phyloP scores from a whole-genome alignment of 495 filamentous ascomycete species.

The Parachaetomium inaequale region DNA sequence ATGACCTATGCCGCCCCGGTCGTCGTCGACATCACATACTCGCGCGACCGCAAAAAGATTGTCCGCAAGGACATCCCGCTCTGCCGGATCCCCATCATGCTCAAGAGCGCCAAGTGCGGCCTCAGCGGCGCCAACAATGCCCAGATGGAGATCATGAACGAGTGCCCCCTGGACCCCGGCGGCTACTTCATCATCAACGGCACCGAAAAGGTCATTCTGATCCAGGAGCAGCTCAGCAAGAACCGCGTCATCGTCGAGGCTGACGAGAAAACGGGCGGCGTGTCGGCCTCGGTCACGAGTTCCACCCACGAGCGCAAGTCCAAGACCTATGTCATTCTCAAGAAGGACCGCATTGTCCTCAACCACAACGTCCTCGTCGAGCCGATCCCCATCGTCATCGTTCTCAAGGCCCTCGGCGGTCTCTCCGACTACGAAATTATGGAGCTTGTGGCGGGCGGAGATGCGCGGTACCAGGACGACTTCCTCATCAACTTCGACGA shows the following conservation, averaged over 20 bases:
- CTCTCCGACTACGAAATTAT: conserved; percentile 92
- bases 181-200: conserved; percentile 90
- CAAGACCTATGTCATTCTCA: conserved; percentile 89
- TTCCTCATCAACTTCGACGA: conserved; percentile 95
- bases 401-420: conserved; percentile 90
- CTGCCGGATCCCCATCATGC: conserved; percentile 92
- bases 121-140: conserved; percentile 72
- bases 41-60: conserved; percentile 67
- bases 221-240: conserved; percentile 97
- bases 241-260: conserved; percentile 97
- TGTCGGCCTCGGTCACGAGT: conserved; percentile 97
- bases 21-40: conserved; percentile 81
- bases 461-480: conserved; percentile 83
- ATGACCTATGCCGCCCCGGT: conserved; percentile 94
- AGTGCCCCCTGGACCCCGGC: conserved; percentile 93
- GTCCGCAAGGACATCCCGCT: conserved; percentile 68
- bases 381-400: conserved; percentile 84
- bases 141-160: conserved; percentile 82
- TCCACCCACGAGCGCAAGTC: conserved; percentile 96
- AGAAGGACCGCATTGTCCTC: conserved; percentile 84
- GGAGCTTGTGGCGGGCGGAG: conserved; percentile 77
- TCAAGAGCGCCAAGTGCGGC: conserved; percentile 89
- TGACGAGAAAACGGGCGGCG: conserved; percentile 81
- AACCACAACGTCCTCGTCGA: conserved; percentile 92
- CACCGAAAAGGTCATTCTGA: conserved; percentile 94